These are phyloP conservation scores for Piper longum DNA, from an alignment of 164 flowering plant genomes.

Conservation along the genomic window DNA sequence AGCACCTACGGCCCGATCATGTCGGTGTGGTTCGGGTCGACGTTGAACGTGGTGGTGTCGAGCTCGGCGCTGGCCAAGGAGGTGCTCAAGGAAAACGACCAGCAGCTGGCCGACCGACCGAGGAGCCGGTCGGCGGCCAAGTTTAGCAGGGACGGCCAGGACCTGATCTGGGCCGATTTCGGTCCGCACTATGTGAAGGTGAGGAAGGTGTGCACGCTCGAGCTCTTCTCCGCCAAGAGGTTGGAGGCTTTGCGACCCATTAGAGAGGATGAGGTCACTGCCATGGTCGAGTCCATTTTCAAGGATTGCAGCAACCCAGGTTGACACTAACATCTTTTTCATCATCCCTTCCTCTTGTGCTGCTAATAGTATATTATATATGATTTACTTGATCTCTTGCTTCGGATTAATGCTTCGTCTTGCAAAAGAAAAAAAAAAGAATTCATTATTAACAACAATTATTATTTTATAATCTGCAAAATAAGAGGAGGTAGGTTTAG, in stretches of 20 bases:
- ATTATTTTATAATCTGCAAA: not conserved
- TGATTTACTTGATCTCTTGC: not conserved
- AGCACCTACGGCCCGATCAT: slow-evolving; percentile 36
- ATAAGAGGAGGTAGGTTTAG: not conserved
- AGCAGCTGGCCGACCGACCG: slow-evolving; percentile 31
- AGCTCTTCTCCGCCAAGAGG: slow-evolving; percentile 37
- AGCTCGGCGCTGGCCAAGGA: slow-evolving; percentile 30
- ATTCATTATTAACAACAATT: not conserved
- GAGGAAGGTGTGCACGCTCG: slow-evolving; percentile 44
- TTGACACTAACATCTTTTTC: not conserved
- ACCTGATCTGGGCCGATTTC: slow-evolving; percentile 50
- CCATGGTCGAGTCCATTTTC: slow-evolving; percentile 45
- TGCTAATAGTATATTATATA: not conserved
- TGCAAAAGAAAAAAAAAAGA: not conserved
- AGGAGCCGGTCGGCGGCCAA: slow-evolving; percentile 24
- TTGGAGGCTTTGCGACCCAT: slow-evolving; percentile 42
- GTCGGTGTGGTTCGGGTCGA: slow-evolving; percentile 40
- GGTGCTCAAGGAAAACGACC: slow-evolving; percentile 44
- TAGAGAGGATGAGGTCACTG: slow-evolving; percentile 54
- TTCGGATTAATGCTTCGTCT: not conserved
- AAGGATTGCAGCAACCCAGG: slow-evolving; percentile 28
- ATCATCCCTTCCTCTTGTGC: not conserved
- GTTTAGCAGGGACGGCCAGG: slow-evolving; percentile 38
- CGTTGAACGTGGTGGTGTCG: slow-evolving; percentile 29
- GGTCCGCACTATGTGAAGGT: slow-evolving; percentile 49